Percentiles rank a stretch among this genome's conserved stretches.
phyloP scores from a whole-genome alignment of 352 stramenopile species.

The Halophytophthora batemanensis region DNA sequence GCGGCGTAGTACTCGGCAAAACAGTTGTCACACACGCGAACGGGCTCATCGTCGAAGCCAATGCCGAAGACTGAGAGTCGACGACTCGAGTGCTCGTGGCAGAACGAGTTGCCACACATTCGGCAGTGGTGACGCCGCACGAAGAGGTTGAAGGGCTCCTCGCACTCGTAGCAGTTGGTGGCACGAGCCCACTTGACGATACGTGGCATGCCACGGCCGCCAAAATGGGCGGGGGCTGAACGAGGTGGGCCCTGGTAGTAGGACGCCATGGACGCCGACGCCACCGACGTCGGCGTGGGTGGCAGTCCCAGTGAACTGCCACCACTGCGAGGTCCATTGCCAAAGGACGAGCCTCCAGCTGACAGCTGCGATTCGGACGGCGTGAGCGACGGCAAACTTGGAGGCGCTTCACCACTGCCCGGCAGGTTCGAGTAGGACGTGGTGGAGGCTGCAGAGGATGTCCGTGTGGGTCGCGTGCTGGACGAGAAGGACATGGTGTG shows the following conservation, averaged over 20 bases:
- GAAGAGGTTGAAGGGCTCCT: conserved; percentile 83
- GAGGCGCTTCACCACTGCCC: conserved; percentile 25
- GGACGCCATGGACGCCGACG: conserved; percentile 17
- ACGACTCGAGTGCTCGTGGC: conserved; percentile 79
- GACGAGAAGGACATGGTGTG: conserved; percentile 61
- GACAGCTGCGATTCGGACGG: conserved; percentile 47
- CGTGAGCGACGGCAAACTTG: conserved; percentile 33
- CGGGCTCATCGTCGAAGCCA: conserved; percentile 79
- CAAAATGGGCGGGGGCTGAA: conserved; percentile 25
- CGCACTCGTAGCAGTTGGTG: conserved; percentile 82
- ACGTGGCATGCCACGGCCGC: conserved; percentile 35
- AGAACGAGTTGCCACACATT: conserved; percentile 88
- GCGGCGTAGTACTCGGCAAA: conserved; percentile 72
- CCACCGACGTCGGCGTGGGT: conserved; percentile 25
- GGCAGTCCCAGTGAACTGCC: conserved; percentile 29
- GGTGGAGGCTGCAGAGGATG: conserved; percentile 61
- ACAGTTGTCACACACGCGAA: conserved; percentile 85
- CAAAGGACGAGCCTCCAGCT: conserved; percentile 26
- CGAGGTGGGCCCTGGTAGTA: conserved; percentile 29
- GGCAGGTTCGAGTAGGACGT: conserved; percentile 41
- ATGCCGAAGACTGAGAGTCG: conserved; percentile 72
- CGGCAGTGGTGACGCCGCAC: conserved; percentile 82
- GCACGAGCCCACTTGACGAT: conserved; percentile 82
- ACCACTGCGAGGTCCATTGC: conserved; percentile 15
- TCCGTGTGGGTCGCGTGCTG: conserved; percentile 59